Percentiles rank a stretch among this genome's conserved stretches.
phyloP scores from a whole-genome alignment of 2,329 filamentous ascomycete species.

The Stagonosporopsis chrysanthemi region DNA sequence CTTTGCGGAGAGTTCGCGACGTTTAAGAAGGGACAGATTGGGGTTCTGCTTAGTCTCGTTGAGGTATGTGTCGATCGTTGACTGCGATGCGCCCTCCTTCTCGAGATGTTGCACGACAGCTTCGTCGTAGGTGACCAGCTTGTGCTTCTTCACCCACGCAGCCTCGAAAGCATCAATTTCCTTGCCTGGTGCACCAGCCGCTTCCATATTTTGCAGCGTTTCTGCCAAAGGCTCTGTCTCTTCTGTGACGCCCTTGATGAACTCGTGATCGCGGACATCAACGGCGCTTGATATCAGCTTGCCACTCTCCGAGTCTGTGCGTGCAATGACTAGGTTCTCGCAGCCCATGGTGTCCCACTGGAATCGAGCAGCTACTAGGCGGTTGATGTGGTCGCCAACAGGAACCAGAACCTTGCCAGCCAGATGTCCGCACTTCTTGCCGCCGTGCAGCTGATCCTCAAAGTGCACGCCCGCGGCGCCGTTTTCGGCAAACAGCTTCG shows the following conservation, averaged over 20 bases:
- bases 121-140: slow-evolving; percentile 90
- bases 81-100: slow-evolving; percentile 67
- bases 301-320: slow-evolving; percentile 94
- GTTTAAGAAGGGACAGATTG: slow-evolving; percentile 79
- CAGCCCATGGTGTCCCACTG: slow-evolving; percentile 99
- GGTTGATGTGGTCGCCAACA: slow-evolving; percentile 94
- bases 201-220: slow-evolving; percentile 88
- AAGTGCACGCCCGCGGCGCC: slow-evolving; percentile 97
- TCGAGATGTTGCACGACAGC: slow-evolving; percentile 79
- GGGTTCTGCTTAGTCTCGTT: slow-evolving; percentile 67
- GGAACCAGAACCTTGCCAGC: slow-evolving; percentile 96
- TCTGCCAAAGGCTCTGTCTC: slow-evolving; percentile 84
- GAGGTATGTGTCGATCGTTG: slow-evolving; percentile 73
- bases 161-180: slow-evolving; percentile 90
- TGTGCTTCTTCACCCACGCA: slow-evolving; percentile 84
- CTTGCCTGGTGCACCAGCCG: slow-evolving; percentile 73
- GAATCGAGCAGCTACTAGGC: slow-evolving; percentile 87
- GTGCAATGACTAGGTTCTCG: slow-evolving; percentile 92
- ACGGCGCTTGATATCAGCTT: slow-evolving; percentile 89
- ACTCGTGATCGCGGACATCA: slow-evolving; percentile 95
- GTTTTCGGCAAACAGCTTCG: slow-evolving; percentile 97
- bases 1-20: slow-evolving; percentile 73
- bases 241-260: slow-evolving; percentile 87
- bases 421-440: slow-evolving; percentile 97
- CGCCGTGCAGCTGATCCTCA: slow-evolving; percentile 95